Conservation (phyloP, 2,329 filamentous ascomycete species). For the Diaporthe citrichinensis region DNA sequence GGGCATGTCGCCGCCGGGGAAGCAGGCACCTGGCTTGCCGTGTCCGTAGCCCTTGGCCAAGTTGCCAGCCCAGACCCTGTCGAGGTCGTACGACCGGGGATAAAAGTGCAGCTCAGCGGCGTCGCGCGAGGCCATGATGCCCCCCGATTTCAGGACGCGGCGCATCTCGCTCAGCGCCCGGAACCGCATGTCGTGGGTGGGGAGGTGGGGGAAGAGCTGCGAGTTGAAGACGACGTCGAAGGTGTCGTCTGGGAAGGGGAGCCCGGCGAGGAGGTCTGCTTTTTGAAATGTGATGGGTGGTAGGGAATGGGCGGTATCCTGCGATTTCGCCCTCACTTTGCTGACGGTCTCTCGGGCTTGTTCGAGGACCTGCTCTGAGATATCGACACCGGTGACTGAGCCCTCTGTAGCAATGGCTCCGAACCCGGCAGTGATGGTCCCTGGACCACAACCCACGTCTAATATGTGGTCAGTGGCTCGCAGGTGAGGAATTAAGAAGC, state of each 20-base stretch:
- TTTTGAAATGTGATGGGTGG: constrained; percentile 10
- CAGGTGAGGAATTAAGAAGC: constrained; percentile 35
- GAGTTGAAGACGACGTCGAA: constrained; percentile 51
- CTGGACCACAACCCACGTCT: constrained; percentile 38
- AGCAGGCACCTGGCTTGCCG: not conserved
- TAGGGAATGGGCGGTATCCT: not conserved
- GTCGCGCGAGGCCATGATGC: constrained; percentile 50
- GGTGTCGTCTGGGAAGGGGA: constrained; percentile 49
- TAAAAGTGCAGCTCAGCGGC: constrained; percentile 43
- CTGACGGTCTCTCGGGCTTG: not conserved
- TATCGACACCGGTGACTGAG: constrained; percentile 34
- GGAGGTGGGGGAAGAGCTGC: constrained; percentile 48
- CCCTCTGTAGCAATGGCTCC: constrained; percentile 22
- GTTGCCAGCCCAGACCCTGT: not conserved
- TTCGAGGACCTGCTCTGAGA: constrained; percentile 16
- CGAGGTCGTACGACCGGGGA: not conserved
- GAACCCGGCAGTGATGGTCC: constrained; percentile 38
- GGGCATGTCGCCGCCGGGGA: constrained; percentile 24
- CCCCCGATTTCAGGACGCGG: constrained; percentile 49
- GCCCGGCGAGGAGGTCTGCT: constrained; percentile 46
- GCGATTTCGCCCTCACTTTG: not conserved
- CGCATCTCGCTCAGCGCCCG: constrained; percentile 49
- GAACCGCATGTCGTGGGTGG: constrained; percentile 39
- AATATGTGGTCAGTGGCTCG: constrained; percentile 11
- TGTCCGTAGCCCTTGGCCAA: not conserved